A percentile compares a stretch with the other conserved stretches of the same genome.
These are phyloP conservation scores for Scheffersomyces stipitis DNA, from an alignment of 805 yeast genomes.

Conservation along the genomic window DNA sequence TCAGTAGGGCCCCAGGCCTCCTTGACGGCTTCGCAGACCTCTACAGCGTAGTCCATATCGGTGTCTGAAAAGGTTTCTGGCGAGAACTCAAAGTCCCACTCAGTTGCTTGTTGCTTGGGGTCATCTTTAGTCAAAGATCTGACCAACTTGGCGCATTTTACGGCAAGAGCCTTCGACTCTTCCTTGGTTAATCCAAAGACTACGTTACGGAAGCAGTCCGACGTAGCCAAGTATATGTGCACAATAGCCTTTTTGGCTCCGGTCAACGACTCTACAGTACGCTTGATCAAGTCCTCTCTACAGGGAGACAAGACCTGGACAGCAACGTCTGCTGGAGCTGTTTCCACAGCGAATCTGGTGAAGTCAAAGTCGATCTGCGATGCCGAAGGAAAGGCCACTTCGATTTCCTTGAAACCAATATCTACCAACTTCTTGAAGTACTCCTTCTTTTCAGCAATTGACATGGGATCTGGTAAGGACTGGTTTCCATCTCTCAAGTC, in stretches of 20 bases:
- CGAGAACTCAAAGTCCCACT: conserved; percentile 76
- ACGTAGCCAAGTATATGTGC: conserved; percentile 75
- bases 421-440: conserved; percentile 69
- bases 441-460: conserved; percentile 70
- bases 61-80: conserved; percentile 82
- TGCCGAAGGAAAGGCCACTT: conserved; percentile 81
- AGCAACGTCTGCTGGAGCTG: conserved; percentile 73
- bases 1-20: conserved; percentile 69
- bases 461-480: conserved; percentile 84
- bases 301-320: conserved; percentile 78
- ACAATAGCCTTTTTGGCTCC: conserved; percentile 78
- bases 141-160: conserved; percentile 60
- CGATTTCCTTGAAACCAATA: conserved; percentile 79
- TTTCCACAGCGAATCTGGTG: conserved; percentile 70
- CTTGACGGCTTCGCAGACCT: conserved; percentile 74
- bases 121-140: conserved; percentile 70
- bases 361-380: conserved; percentile 80
- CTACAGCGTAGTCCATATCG: conserved; percentile 58
- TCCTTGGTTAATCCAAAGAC: conserved; percentile 65
- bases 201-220: conserved; percentile 70
- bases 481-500: conserved; percentile 85
- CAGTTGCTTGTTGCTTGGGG: conserved; percentile 49
- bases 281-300: conserved; percentile 66
- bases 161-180: conserved; percentile 61
- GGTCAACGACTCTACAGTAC: conserved; percentile 69